A percentile compares a stretch with the other conserved stretches of the same genome.
These are phyloP conservation scores for Termitomyces sp. DNA, from an alignment of 768 basidiomycete genomes.

Conservation along the genomic window DNA sequence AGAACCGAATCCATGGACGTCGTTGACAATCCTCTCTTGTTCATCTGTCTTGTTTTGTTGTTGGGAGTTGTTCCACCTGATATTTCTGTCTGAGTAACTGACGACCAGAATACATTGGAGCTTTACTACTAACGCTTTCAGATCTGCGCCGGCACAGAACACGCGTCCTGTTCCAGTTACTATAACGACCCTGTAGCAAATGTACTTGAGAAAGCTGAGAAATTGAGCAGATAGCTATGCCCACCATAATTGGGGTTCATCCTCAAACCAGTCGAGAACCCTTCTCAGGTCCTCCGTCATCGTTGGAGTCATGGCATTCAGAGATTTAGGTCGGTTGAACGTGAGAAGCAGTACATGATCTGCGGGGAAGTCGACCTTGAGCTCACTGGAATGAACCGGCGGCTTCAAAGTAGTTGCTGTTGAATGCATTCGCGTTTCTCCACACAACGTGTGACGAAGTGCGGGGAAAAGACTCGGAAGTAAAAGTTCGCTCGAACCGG, in stretches of 20 bases:
- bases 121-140: conserved; percentile 56
- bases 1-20: conserved; percentile 66
- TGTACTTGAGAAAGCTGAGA: neutral
- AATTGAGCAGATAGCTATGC: conserved; percentile 18
- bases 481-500: conserved; percentile 8
- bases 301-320: conserved; percentile 72
- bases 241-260: conserved; percentile 70
- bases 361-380: conserved; percentile 37
- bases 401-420: conserved; percentile 16
- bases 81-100: neutral
- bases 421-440: conserved; percentile 19
- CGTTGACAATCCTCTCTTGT: conserved; percentile 37
- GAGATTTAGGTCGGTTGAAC: conserved; percentile 62
- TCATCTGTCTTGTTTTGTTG: conserved; percentile 42
- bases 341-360: conserved; percentile 40
- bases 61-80: conserved; percentile 62
- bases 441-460: conserved; percentile 10
- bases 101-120: neutral
- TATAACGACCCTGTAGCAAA: conserved; percentile 59
- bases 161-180: conserved; percentile 70
- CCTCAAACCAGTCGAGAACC: conserved; percentile 72
- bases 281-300: conserved; percentile 52
- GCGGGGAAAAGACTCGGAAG: conserved; percentile 8
- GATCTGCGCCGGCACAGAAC: conserved; percentile 82
- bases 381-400: conserved; percentile 33